Percentiles rank a stretch among this genome's conserved stretches.
phyloP scores from a whole-genome alignment of 306 rosid species.

The Phaseolus lunatus region DNA sequence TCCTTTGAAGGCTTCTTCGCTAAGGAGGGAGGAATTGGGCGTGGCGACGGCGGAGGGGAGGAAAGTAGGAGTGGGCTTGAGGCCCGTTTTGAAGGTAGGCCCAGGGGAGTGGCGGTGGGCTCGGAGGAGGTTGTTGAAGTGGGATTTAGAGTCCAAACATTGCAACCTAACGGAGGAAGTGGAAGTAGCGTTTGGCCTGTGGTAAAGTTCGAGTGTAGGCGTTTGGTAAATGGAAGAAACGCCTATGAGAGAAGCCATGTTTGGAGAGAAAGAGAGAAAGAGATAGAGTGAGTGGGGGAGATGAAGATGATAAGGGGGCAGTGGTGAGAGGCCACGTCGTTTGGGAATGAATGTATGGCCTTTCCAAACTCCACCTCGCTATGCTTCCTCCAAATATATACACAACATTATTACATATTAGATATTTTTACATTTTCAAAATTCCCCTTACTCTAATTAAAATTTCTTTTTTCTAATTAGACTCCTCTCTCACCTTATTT shows the following conservation, averaged over 20 bases:
- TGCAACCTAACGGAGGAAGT: constrained; percentile 57
- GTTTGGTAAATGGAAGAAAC: constrained; percentile 71
- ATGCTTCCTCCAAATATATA: neutral
- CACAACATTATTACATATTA: neutral
- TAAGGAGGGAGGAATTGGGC: constrained; percentile 90
- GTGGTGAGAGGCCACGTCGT: constrained; percentile 7
- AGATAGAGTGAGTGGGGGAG: no score
- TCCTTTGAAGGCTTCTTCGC: constrained; percentile 90
- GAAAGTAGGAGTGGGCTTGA: constrained; percentile 46
- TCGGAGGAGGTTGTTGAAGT: constrained; percentile 57
- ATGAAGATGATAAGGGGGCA: constrained; percentile 33
- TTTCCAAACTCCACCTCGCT: constrained; percentile 47
- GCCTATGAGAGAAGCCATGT: constrained; percentile 74
- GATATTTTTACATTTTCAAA: neutral
- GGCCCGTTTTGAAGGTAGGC: constrained; percentile 21
- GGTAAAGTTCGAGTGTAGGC: constrained; percentile 56
- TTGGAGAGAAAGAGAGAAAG: neutral
- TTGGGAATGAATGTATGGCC: constrained; percentile 41
- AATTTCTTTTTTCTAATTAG: no score
- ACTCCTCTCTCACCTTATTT: no score
- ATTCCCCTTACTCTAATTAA: no score
- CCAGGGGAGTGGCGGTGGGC: constrained; percentile 43
- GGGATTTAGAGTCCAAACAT: constrained; percentile 61
- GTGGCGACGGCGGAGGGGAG: constrained; percentile 81
- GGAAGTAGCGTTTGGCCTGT: constrained; percentile 43